Base-by-base conservation (phyloP, 1,284 basidiomycete genomes). In the Kwoniella shivajii region DNA sequence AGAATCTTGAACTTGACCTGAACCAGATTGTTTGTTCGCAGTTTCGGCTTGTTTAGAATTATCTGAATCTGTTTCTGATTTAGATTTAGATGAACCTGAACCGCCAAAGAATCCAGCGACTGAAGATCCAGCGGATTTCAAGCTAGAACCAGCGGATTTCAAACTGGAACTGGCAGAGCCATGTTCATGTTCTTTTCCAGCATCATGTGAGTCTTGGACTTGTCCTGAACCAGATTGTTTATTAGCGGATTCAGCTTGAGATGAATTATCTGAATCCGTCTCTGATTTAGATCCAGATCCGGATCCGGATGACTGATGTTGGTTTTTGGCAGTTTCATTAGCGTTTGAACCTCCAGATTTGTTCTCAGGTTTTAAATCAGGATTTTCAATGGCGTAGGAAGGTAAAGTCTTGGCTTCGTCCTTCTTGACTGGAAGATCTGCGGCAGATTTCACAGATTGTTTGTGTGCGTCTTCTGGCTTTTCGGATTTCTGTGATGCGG, bases 281-380 rank as follows among this genome's bases (percentile, higher is more conserved):
- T n/a, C n/a, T n/a, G n/a, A n/a, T n/a, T n/a, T n/a, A n/a, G n/a
- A n/a, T n/a, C n/a, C n/a, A n/a, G n/a, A n/a, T n/a, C n/a, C n/a
- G n/a, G n/a, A n/a, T 10, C 10, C 43, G 6, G 41, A 26, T n/a
- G n/a, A n/a, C n/a, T n/a, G n/a, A 30, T 45, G 6, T 33, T 56
- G 49, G 1, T 27, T 13, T 29, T 47, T 50, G 27, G 57, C 57
- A 27, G 33, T 29, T 16, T 59, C 57, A 26, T 50, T 48, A 18
- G 57, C 57, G 43, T 59, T 56, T 22, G 49, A 31, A 26, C 57
- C 57, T 10, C 54, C 49, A 38, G 30, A 16, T 45, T 56, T 44
- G 18, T 18, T 29, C 22, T 55, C 48, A 41, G 57, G 48, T 34
- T 46, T 56, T 13, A 39, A 24, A 9, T 42, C 41, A 18, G 51